A percentile compares a stretch with the other conserved stretches of the same genome.
phyloP scores from a whole-genome alignment of 169 alveolate species.

The Eimeria necatrix region DNA sequence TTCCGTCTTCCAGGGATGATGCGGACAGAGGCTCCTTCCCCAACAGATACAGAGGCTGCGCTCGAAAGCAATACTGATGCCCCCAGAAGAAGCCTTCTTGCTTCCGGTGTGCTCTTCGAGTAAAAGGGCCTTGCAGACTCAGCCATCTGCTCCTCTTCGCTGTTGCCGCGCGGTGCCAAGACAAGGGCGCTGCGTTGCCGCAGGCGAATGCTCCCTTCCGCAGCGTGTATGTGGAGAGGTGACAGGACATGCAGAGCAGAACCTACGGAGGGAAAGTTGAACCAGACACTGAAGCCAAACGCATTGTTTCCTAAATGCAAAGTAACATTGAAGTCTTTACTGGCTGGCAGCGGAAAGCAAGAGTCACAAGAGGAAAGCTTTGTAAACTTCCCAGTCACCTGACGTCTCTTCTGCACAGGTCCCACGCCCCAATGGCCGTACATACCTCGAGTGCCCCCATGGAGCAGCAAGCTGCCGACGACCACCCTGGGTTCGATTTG shows the following conservation, averaged over 20 bases:
- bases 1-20: constrained; percentile 4
- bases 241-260: constrained; percentile 55
- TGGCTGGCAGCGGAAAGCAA: background rate
- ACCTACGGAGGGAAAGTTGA: background rate
- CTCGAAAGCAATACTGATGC: constrained; percentile 27
- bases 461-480: constrained; percentile 64
- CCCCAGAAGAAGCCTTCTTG: background rate
- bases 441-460: constrained; percentile 66
- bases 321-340: background rate
- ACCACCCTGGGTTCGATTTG: constrained; percentile 6
- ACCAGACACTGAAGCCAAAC: background rate
- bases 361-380: too few species aligned
- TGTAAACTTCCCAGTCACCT: too few species aligned
- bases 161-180: constrained; percentile 55
- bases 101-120: background rate
- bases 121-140: background rate
- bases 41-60: constrained; percentile 61
- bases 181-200: constrained; percentile 64
- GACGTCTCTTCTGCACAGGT: background rate
- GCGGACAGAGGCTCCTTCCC: constrained; percentile 49
- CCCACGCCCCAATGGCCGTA: background rate
- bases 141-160: constrained; percentile 8
- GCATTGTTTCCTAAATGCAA: too few species aligned
- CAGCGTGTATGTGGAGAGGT: constrained; percentile 60
- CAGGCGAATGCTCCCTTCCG: constrained; percentile 62